Percentiles rank a stretch among this genome's conserved stretches.
These are phyloP conservation scores for Flaveria trinervia DNA, from an alignment of 129 eudicot genomes.

Conservation along the genomic window DNA sequence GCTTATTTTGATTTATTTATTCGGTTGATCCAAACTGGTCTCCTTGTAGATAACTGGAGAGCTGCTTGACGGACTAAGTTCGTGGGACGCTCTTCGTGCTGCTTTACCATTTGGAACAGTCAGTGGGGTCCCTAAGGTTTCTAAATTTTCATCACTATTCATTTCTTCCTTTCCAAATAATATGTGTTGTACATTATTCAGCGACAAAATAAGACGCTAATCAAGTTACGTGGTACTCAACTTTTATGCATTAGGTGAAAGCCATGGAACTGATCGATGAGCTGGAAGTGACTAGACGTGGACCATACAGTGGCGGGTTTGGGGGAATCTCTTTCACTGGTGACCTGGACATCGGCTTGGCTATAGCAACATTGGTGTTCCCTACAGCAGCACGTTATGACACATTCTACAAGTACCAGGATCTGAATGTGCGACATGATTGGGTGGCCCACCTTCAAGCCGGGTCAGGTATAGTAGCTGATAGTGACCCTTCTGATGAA, in stretches of 20 bases:
- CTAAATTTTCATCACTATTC: background rate
- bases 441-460: conserved; percentile 96
- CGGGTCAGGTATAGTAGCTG: conserved; percentile 90
- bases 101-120: conserved; percentile 99
- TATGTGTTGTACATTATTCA: background rate
- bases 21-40: background rate
- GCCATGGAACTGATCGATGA: conserved; percentile 96
- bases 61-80: conserved; percentile 62
- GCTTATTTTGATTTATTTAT: background rate
- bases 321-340: conserved; percentile 93
- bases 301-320: conserved; percentile 99
- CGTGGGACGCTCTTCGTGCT: conserved; percentile 98
- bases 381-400: conserved; percentile 74
- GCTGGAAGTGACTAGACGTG: conserved; percentile 85
- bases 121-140: conserved; percentile 99
- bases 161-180: background rate
- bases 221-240: background rate
- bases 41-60: conserved; percentile 86
- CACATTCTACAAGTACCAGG: conserved; percentile 83
- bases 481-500: conserved; percentile 80
- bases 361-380: conserved; percentile 87
- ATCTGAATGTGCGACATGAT: conserved; percentile 60
- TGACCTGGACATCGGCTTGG: conserved; percentile 94
- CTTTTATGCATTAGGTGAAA: conserved; percentile 60
- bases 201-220: background rate